Conservation (phyloP, 78 protist species). For the Protostelium mycophagum region DNA sequence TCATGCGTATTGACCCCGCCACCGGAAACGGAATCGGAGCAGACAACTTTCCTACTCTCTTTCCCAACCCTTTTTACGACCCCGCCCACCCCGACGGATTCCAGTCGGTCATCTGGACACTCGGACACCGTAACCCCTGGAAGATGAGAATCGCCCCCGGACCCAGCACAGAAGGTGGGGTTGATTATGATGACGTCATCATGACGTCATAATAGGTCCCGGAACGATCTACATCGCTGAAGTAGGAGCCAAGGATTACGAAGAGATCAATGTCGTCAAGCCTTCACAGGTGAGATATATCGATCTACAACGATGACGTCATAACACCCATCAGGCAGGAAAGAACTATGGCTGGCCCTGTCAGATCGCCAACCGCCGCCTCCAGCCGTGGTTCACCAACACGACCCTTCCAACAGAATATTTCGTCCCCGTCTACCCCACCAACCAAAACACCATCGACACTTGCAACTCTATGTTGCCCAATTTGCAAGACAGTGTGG, state of each 20-base stretch:
- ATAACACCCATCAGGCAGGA: no score
- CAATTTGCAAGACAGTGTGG: background rate
- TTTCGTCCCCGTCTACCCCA: background rate
- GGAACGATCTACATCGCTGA: background rate
- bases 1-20: background rate
- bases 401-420: background rate
- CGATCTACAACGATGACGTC: no score
- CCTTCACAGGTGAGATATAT: background rate
- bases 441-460: background rate
- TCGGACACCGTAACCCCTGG: background rate
- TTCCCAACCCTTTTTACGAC: background rate
- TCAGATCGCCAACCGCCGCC: background rate
- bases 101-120: background rate
- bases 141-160: background rate
- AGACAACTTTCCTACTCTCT: background rate
- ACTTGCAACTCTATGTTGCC: background rate
- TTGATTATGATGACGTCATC: no score
- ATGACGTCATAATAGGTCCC: background rate
- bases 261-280: background rate
- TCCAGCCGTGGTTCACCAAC: background rate
- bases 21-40: background rate
- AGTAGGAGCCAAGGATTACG: background rate
- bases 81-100: background rate
- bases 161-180: no score
- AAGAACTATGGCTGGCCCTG: background rate